These are phyloP conservation scores for Garcia nutans DNA, from an alignment of 345 rosid genomes.

Conservation along the genomic window DNA sequence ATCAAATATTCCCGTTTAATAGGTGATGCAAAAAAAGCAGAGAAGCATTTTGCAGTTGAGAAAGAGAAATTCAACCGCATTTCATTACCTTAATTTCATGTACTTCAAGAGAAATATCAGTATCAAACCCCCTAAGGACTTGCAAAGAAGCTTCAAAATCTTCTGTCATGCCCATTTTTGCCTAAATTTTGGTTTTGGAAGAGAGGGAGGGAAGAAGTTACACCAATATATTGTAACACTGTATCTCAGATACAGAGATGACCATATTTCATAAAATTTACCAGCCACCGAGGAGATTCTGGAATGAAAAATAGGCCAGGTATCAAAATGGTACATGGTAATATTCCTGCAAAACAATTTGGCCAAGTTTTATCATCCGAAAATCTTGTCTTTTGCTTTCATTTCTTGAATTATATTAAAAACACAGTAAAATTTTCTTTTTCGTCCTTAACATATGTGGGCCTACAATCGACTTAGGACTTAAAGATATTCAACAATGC, in stretches of 20 bases:
- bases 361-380: conserved; percentile 7
- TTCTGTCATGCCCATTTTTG: conserved; percentile 98
- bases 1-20: neutral
- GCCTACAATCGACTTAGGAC: neutral
- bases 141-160: conserved; percentile 96
- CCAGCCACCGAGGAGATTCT: conserved; percentile 99
- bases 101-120: conserved; percentile 90
- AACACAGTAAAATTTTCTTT: neutral
- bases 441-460: neutral
- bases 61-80: neutral
- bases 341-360: conserved; percentile 55
- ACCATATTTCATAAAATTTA: conserved; percentile 33
- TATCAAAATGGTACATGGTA: conserved; percentile 82
- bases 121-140: conserved; percentile 94
- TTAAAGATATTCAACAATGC: neutral
- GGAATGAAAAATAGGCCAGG: conserved; percentile 97
- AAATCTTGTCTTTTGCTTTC: neutral
- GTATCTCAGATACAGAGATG: conserved; percentile 4
- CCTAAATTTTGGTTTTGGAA: conserved; percentile 40
- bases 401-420: neutral
- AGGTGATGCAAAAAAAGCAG: neutral
- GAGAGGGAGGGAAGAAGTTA: conserved; percentile 17
- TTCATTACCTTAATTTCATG: conserved; percentile 87
- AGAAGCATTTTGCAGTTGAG: neutral
- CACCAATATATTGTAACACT: conserved; percentile 18